Percentiles rank a stretch among this genome's conserved stretches.
phyloP scores from a whole-genome alignment of 2,329 filamentous ascomycete genomes.

The Penicillium sp. region DNA sequence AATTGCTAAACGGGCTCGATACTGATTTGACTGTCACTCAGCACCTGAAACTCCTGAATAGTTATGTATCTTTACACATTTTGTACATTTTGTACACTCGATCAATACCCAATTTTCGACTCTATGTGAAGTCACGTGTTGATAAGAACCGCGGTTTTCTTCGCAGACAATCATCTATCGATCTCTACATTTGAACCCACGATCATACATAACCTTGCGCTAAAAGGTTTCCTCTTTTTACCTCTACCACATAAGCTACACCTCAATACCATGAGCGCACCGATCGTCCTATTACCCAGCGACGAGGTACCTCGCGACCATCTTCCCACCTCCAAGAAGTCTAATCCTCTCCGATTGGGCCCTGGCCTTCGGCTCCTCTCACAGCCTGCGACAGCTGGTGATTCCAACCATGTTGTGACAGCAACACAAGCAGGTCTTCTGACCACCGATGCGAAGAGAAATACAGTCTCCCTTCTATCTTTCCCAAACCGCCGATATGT shows the following conservation, averaged over 20 bases:
- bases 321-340: conserved; percentile 69
- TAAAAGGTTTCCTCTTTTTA: neutral
- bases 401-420: conserved; percentile 45
- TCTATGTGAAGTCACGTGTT: conserved; percentile 24
- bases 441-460: conserved; percentile 44
- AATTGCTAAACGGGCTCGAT: too few relatives aligned
- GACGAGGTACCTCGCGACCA: conserved; percentile 68
- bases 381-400: conserved; percentile 66
- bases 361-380: conserved; percentile 82
- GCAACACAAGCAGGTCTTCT: conserved; percentile 40
- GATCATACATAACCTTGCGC: neutral
- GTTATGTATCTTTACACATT: too few relatives aligned
- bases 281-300: conserved; percentile 77
- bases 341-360: conserved; percentile 73
- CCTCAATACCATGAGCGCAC: conserved; percentile 54
- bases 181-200: neutral
- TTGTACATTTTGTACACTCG: too few relatives aligned
- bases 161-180: conserved; percentile 4
- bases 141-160: conserved; percentile 29
- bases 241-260: conserved; percentile 3
- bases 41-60: too few relatives aligned
- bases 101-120: too few relatives aligned
- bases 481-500: conserved; percentile 64
- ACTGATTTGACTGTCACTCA: too few relatives aligned
- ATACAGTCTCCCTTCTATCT: conserved; percentile 37